phyloP scores from a whole-genome alignment of 2,329 filamentous ascomycete genomes.

The Aspergillus aculeatinus region DNA sequence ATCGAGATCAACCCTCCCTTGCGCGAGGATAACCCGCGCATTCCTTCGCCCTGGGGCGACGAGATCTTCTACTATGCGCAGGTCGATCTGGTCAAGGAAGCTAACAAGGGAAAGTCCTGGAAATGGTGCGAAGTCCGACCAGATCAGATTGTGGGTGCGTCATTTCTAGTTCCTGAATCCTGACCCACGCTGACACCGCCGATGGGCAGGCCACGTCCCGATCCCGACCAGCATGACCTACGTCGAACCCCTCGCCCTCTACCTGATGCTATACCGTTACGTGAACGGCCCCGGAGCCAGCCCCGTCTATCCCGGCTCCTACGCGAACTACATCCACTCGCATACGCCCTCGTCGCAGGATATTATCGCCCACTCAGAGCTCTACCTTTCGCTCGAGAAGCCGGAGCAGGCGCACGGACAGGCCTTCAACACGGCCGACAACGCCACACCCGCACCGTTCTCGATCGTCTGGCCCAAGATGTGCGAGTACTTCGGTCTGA shows the following conservation, averaged over 20 bases:
- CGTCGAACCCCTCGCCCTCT: slow-evolving; percentile 42
- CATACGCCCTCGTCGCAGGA: slow-evolving; percentile 42
- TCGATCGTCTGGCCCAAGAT: slow-evolving; percentile 21
- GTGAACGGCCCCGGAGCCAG: slow-evolving; percentile 38
- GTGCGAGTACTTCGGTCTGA: slow-evolving; percentile 23
- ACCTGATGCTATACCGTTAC: slow-evolving; percentile 38
- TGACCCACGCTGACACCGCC: neutral
- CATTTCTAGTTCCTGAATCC: neutral
- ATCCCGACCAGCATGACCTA: slow-evolving; percentile 47
- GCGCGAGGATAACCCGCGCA: slow-evolving; percentile 41
- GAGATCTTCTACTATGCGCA: slow-evolving; percentile 52
- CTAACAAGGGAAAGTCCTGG: slow-evolving; percentile 43
- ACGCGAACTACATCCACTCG: slow-evolving; percentile 33
- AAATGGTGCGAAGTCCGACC: slow-evolving; percentile 48
- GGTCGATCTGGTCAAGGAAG: slow-evolving; percentile 40
- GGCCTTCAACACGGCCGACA: slow-evolving; percentile 30
- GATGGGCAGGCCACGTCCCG: slow-evolving; percentile 42
- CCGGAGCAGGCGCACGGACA: slow-evolving; percentile 17
- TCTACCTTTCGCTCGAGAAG: slow-evolving; percentile 25
- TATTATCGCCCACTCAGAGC: slow-evolving; percentile 24
- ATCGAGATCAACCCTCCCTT: slow-evolving; percentile 35
- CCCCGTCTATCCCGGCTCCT: slow-evolving; percentile 39
- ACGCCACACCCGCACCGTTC: slow-evolving; percentile 16
- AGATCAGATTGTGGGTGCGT: slow-evolving; percentile 39
- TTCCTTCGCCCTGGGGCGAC: slow-evolving; percentile 43